Conservation (phyloP, 257 asterid genomes). For the Nicotiana knightiana region DNA sequence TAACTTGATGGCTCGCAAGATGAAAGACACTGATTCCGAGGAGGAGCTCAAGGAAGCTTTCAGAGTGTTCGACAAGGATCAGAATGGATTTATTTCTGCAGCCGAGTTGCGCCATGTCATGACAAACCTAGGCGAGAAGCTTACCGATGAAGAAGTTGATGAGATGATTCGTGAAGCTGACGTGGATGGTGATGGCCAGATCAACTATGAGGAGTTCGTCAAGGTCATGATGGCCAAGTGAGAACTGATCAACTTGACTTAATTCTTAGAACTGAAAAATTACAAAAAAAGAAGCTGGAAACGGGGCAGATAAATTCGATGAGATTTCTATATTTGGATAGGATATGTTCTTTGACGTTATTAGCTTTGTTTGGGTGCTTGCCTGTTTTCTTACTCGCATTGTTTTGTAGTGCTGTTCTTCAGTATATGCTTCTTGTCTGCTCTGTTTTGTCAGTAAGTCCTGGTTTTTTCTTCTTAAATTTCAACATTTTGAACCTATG, state of each 20-base stretch:
- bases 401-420: conserved; percentile 26
- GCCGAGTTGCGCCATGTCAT: conserved; percentile 8
- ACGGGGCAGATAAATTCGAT: conserved; percentile 18
- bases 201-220: conserved; percentile 3
- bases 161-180: conserved; percentile 11
- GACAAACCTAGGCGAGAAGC: conserved; percentile 7
- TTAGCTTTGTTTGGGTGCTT: conserved; percentile 22
- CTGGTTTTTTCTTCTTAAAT: conserved; percentile 12
- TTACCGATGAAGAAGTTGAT: neutral
- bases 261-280: conserved; percentile 13
- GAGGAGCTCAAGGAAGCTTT: conserved; percentile 10
- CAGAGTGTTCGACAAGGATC: conserved; percentile 4
- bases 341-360: conserved; percentile 18
- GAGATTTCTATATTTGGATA: conserved; percentile 21
- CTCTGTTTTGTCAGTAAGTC: conserved; percentile 12
- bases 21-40: conserved; percentile 4
- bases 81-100: conserved; percentile 3
- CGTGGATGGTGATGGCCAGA: conserved; percentile 4
- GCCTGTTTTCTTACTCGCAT: conserved; percentile 20
- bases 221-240: conserved; percentile 23
- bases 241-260: conserved; percentile 25
- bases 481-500: conserved; percentile 15
- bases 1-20: conserved; percentile 4
- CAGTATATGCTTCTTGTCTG: conserved; percentile 33
- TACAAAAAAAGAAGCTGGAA: conserved; percentile 2